A percentile compares a stretch with the other conserved stretches of the same genome.
phyloP scores from a whole-genome alignment of 2,329 filamentous ascomycete genomes.

The Ceratocystis colombiana region DNA sequence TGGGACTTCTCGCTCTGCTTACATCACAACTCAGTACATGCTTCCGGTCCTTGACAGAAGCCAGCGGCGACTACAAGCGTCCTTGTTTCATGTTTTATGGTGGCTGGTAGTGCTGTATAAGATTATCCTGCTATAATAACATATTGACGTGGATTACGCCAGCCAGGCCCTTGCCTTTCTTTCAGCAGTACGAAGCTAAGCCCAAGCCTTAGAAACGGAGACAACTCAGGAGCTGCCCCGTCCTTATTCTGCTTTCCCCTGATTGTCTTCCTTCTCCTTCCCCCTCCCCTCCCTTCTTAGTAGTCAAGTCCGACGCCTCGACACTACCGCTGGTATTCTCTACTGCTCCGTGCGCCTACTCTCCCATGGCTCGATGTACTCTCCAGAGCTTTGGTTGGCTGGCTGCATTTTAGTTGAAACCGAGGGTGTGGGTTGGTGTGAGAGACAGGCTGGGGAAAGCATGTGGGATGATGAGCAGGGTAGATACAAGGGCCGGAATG shows the following conservation, averaged over 20 bases:
- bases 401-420: background rate
- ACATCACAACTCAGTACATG: background rate
- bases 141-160: background rate
- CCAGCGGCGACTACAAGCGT: background rate
- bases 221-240: too few relatives aligned
- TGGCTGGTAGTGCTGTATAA: constrained; percentile 3
- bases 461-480: background rate
- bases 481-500: background rate
- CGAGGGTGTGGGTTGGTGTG: background rate
- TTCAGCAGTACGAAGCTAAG: too few relatives aligned
- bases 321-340: background rate
- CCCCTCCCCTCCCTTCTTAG: too few relatives aligned
- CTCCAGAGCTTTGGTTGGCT: background rate
- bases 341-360: background rate
- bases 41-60: background rate
- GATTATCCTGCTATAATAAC: background rate
- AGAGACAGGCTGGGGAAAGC: constrained; percentile 5
- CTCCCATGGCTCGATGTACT: too few relatives aligned
- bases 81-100: background rate
- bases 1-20: background rate
- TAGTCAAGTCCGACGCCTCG: background rate
- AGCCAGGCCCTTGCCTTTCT: too few relatives aligned
- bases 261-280: too few relatives aligned
- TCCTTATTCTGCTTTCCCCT: too few relatives aligned
- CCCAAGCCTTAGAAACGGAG: too few relatives aligned